Evolutionary conservation across 164 flowering plant genomes (phyloP).

Genomic region (Stephania cephalantha): DNA sequence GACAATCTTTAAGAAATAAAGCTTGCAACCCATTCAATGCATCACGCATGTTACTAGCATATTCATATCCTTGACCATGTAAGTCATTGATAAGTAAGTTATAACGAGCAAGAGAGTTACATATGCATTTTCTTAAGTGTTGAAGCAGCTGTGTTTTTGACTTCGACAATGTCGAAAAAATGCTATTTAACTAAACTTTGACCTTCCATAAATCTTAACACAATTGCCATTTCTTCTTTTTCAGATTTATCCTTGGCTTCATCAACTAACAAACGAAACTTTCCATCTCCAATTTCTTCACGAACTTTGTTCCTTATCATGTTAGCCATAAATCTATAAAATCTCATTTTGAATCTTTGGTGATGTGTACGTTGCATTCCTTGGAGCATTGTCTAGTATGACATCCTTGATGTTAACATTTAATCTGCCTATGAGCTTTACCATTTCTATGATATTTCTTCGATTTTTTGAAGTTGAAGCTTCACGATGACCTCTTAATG

Average conservation of each 20-base stretch:
- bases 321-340: background rate
- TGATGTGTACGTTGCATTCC: slow-evolving; percentile 12
- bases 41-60: background rate
- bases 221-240: slow-evolving; percentile 17
- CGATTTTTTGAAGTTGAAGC: background rate
- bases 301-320: background rate
- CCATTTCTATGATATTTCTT: background rate
- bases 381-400: too few species aligned
- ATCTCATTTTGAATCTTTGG: slow-evolving; percentile 17
- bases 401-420: background rate
- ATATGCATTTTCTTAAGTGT: background rate
- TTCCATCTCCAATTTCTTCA: background rate
- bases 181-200: slow-evolving; percentile 10
- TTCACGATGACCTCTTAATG: slow-evolving; percentile 19
- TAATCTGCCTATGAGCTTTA: slow-evolving; percentile 9
- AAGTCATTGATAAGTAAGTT: too few species aligned
- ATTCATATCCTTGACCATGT: background rate
- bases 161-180: background rate
- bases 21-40: background rate
- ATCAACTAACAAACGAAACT: slow-evolving; percentile 22
- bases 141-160: too few species aligned
- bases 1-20: too few species aligned
- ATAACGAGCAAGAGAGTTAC: background rate
- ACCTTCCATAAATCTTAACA: slow-evolving; percentile 19
- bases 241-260: slow-evolving; percentile 17